Percentiles rank a stretch among this genome's conserved stretches.
These are phyloP conservation scores for Monosporozyma siamensis DNA, from an alignment of 805 yeast species.

Conservation along the genomic window DNA sequence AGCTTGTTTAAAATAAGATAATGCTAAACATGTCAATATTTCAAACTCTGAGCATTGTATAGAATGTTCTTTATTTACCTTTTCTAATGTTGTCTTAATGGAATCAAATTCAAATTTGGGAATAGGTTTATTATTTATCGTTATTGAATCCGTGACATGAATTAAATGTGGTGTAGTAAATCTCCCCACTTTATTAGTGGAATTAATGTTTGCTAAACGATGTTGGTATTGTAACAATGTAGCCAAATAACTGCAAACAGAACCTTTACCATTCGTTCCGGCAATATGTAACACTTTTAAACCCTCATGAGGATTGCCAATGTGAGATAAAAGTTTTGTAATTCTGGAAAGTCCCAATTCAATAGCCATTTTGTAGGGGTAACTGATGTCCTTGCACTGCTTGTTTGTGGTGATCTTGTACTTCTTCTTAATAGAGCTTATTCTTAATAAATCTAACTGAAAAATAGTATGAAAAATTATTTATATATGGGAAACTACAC, in stretches of 20 bases:
- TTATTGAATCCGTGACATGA: conserved; percentile 64
- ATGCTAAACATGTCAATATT: conserved; percentile 73
- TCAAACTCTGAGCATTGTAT: conserved; percentile 85
- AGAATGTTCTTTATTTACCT: conserved; percentile 31
- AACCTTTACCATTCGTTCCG: conserved; percentile 96
- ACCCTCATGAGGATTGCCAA: conserved; percentile 62
- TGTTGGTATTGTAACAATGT: conserved; percentile 44
- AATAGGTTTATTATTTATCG: conserved; percentile 53
- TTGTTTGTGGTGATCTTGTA: no score
- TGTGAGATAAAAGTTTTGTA: conserved; percentile 33
- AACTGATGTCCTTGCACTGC: no score
- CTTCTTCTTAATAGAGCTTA: no score
- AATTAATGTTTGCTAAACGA: conserved; percentile 8
- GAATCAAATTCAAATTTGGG: conserved; percentile 36
- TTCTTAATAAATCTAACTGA: no score
- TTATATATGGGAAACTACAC: no score
- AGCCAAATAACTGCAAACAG: conserved; percentile 74
- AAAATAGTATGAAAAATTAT: no score
- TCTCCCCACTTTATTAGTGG: conserved; percentile 43
- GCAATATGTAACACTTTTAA: conserved; percentile 80
- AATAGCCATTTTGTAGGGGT: conserved; percentile 34
- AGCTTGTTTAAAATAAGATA: conserved; percentile 54
- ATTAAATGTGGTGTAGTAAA: conserved; percentile 87
- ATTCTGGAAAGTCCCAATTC: conserved; percentile 53
- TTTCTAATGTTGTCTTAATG: conserved; percentile 36